Percentiles rank a stretch among this genome's conserved stretches.
These are phyloP conservation scores for Cladophialophora exuberans DNA, from an alignment of 2,329 filamentous ascomycete genomes.

Conservation along the genomic window DNA sequence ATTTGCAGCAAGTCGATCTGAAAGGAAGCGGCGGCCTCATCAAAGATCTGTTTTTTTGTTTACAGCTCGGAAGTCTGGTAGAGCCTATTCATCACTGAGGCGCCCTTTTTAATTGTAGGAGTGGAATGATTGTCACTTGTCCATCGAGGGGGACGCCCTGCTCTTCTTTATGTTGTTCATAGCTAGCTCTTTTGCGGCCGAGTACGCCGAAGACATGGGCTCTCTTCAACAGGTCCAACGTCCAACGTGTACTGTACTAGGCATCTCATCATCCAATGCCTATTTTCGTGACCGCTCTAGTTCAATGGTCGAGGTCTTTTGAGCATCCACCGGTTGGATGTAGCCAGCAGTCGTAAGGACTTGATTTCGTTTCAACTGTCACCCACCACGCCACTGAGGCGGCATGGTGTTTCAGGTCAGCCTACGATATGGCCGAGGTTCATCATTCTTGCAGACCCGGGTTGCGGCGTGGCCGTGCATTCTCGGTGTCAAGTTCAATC, in stretches of 20 bases:
- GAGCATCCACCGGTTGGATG: slow-evolving; percentile 1
- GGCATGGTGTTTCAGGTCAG: not conserved
- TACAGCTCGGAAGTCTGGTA: too few species aligned
- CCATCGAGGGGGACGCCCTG: too few species aligned
- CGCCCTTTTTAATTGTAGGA: too few species aligned
- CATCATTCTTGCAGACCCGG: slow-evolving; percentile 1
- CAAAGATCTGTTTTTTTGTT: too few species aligned
- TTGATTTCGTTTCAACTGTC: slow-evolving; percentile 11
- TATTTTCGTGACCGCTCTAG: not conserved
- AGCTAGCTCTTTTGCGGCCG: too few species aligned
- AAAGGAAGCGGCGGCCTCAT: too few species aligned
- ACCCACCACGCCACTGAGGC: slow-evolving; percentile 9
- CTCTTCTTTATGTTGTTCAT: not conserved
- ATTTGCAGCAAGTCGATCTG: not conserved
- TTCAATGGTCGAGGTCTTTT: not conserved
- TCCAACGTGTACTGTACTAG: not conserved
- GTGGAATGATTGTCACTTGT: too few species aligned
- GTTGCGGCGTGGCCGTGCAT: slow-evolving; percentile 1
- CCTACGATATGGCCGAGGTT: not conserved
- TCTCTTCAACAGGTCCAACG: too few species aligned
- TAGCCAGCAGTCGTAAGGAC: not conserved
- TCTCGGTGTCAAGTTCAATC: not conserved
- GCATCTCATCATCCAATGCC: not conserved
- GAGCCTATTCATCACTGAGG: too few species aligned
- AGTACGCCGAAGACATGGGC: too few species aligned